Evolutionary conservation across 208 protist species (phyloP), one percentile per base, ranked within the genome.

Genomic region (Wallacemonas sp.): DNA sequence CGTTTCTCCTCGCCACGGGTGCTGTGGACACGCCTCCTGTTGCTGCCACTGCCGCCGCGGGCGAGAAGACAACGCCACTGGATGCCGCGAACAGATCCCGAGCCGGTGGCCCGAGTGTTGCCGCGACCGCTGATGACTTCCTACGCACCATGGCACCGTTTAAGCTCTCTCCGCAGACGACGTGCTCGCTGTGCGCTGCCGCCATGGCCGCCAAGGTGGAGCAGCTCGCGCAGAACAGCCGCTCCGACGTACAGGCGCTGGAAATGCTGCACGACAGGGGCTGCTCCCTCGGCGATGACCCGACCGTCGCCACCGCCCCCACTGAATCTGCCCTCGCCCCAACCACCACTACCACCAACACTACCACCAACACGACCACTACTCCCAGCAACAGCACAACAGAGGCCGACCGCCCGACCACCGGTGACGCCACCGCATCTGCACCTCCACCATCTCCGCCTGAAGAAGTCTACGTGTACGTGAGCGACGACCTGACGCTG

Each of bases 161-260:
- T 30, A 38, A 61, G 17, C 67, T 81, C n/a, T 81, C 19, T n/a
- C 55, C 67, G 16, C 21, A 69, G 0, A 66, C 80, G 52, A 33
- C 72, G 12, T 94, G 88, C 65, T 48, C 67, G 14, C 24, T 60
- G 14, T 94, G 88, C 47, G 77, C 61, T 24, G 74, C 61, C 1
- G 69, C 63, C 36, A 81, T 80, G 68, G 78, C 82, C 19, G 71
- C 60, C 0, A 61, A 70, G 19, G 78, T 91, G 23, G 38, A 65
- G 39, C 26, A 19, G 24, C 56, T 84, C 5, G 78, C 76, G 16
- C 49, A 61, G 19, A 54, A 46, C 64, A 33, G 49, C 33, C 68
- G 74, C 0, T 62, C 78, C 29, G 87, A 93, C 49, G 68, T 66
- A 55, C 24, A 63, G 34, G 79, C 79, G 23, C 60, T 75, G 24